These are phyloP conservation scores for Bryoglossum gracile DNA, from an alignment of 495 filamentous ascomycete species.

Conservation along the genomic window DNA sequence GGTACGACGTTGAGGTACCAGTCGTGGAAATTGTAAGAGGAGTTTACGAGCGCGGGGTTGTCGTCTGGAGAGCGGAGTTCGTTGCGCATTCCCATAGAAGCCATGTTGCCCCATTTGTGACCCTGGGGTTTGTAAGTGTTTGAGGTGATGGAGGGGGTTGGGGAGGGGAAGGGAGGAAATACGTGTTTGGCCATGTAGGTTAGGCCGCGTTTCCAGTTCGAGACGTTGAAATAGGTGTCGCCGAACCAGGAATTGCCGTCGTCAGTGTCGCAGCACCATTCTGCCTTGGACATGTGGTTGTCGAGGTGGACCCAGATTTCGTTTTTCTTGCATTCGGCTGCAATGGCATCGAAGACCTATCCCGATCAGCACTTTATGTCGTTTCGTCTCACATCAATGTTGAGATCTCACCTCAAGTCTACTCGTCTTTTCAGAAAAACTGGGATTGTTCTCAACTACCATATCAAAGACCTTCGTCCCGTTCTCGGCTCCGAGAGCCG, in stretches of 20 bases:
- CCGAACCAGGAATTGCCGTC: conserved; percentile 43
- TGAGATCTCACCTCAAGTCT: conserved; percentile 38
- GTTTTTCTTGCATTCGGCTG: conserved; percentile 29
- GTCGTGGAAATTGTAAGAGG: conserved; percentile 19
- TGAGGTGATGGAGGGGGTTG: background rate
- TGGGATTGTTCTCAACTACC: conserved; percentile 30
- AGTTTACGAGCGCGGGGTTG: conserved; percentile 2
- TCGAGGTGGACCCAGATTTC: conserved; percentile 39
- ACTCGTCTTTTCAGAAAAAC: conserved; percentile 26
- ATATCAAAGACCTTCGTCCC: conserved; percentile 27
- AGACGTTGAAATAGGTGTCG: conserved; percentile 43
- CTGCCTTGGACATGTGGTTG: conserved; percentile 39
- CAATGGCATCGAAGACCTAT: conserved; percentile 33
- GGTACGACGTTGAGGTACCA: conserved; percentile 50
- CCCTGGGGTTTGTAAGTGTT: background rate
- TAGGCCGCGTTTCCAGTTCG: conserved; percentile 51
- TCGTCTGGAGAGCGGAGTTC: conserved; percentile 45
- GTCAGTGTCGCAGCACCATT: conserved; percentile 35
- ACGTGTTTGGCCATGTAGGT: conserved; percentile 53
- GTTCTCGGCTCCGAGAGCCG: conserved; percentile 32
- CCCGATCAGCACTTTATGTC: background rate
- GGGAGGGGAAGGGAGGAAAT: conserved; percentile 4
- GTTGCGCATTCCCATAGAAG: conserved; percentile 47
- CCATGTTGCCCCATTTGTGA: conserved; percentile 27
- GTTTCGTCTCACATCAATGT: no score